Evolutionary conservation across 768 basidiomycete genomes (phyloP).

Genomic region (Kwoniella bestiolae): DNA sequence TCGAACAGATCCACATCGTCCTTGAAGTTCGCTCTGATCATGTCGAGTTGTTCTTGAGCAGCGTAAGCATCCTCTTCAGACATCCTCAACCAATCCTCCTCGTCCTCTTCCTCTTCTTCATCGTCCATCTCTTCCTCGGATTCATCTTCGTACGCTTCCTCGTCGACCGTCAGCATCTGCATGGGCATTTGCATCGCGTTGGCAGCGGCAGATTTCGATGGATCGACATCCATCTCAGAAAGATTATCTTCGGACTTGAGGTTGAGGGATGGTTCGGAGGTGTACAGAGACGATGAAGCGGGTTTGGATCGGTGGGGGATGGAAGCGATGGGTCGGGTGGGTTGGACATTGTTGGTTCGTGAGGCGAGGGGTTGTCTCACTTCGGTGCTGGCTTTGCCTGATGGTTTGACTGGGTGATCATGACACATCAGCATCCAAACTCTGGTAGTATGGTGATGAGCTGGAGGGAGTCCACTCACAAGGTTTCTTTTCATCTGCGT

Average conservation of each 20-base stretch:
- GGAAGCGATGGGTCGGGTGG: conserved; percentile 42
- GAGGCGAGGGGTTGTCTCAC: conserved; percentile 39
- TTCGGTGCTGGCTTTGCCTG: conserved; percentile 21
- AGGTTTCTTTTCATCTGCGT: conserved; percentile 45
- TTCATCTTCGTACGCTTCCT: conserved; percentile 55
- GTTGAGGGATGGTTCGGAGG: conserved; percentile 24
- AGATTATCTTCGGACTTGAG: conserved; percentile 33
- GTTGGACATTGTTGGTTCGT: conserved; percentile 38
- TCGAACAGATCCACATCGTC: conserved; percentile 79
- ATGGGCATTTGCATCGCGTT: conserved; percentile 4
- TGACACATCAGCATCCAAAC: not conserved
- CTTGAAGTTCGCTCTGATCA: conserved; percentile 68
- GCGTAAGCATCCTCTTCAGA: conserved; percentile 51
- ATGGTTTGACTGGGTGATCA: conserved; percentile 5
- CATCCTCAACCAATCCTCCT: conserved; percentile 59
- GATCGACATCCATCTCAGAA: conserved; percentile 52
- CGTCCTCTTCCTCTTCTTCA: conserved; percentile 57
- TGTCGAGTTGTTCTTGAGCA: conserved; percentile 64
- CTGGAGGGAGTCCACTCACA: conserved; percentile 19
- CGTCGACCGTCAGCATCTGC: conserved; percentile 64
- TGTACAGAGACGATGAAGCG: conserved; percentile 28
- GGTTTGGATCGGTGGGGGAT: conserved; percentile 41
- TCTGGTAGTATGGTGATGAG: not conserved
- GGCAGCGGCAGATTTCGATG: conserved; percentile 64
- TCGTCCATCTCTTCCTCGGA: conserved; percentile 35